Conservation (phyloP, 495 filamentous ascomycete genomes). For the Aspergillus nanangensis region DNA sequence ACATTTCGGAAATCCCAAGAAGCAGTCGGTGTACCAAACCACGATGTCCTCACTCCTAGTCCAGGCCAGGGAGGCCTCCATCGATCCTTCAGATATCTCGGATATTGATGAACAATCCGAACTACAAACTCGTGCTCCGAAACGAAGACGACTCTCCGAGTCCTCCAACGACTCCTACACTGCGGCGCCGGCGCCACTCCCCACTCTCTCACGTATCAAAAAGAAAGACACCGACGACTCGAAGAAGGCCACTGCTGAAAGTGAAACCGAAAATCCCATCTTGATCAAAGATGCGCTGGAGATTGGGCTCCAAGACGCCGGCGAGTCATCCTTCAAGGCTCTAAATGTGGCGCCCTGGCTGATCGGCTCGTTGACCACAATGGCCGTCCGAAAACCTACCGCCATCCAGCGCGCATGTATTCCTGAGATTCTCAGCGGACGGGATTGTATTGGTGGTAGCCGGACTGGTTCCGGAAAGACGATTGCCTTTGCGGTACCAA, state of each 20-base stretch:
- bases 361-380: conserved; percentile 71
- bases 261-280: conserved; percentile 31
- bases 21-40: no score
- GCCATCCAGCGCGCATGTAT: conserved; percentile 91
- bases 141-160: conserved; percentile 40
- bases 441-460: conserved; percentile 91
- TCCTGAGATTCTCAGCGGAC: conserved; percentile 80
- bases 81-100: no score
- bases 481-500: conserved; percentile 91
- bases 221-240: conserved; percentile 28
- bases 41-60: no score
- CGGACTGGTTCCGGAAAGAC: conserved; percentile 98
- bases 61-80: no score
- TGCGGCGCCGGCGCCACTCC: conserved; percentile 34
- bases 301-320: conserved; percentile 32
- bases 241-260: conserved; percentile 13
- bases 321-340: conserved; percentile 62
- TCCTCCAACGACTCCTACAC: conserved; percentile 36
- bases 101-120: no score
- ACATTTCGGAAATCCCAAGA: no score
- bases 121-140: conserved; percentile 29
- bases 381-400: conserved; percentile 87
- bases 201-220: conserved; percentile 42
- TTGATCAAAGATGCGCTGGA: conserved; percentile 41
- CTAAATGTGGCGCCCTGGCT: conserved; percentile 84